Evolutionary conservation across 768 basidiomycete species (phyloP).

Genomic region (Suillus cothurnatus): DNA sequence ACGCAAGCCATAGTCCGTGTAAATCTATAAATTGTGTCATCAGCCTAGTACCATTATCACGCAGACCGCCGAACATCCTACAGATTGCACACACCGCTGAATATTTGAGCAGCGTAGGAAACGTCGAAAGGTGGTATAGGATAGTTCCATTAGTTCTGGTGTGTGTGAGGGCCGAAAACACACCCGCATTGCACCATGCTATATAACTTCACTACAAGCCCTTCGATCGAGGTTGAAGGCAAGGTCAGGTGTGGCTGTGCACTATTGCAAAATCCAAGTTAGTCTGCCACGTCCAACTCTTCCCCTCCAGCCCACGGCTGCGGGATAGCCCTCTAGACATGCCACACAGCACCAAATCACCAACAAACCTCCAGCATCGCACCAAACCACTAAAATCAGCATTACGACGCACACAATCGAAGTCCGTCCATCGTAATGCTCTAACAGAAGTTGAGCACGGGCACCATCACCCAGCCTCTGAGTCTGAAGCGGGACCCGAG

Average conservation of each 20-base stretch:
- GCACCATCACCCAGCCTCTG: background rate
- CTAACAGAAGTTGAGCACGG: slow-evolving; percentile 9
- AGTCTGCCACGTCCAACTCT: background rate
- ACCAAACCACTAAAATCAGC: slow-evolving; percentile 11
- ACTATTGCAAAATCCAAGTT: background rate
- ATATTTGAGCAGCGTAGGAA: too few relatives aligned
- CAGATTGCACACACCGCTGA: too few relatives aligned
- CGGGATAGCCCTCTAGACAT: slow-evolving; percentile 12
- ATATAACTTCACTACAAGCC: background rate
- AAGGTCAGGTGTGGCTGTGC: background rate
- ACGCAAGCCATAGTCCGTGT: too few relatives aligned
- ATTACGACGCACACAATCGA: slow-evolving; percentile 17
- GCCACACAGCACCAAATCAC: slow-evolving; percentile 14
- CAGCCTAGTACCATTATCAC: too few relatives aligned
- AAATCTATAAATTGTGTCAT: too few relatives aligned
- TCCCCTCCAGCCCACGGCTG: background rate
- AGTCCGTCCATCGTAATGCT: slow-evolving; percentile 1
- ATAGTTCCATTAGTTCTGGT: too few relatives aligned
- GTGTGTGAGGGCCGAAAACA: too few relatives aligned
- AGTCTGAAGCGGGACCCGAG: background rate
- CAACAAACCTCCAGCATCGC: slow-evolving; percentile 8
- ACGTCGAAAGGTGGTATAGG: too few relatives aligned
- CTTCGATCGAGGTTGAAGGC: background rate
- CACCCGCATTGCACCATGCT: too few relatives aligned
- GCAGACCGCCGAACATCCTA: too few relatives aligned